Conservation (phyloP, 345 rosid genomes). For the Orychophragmus violaceus region DNA sequence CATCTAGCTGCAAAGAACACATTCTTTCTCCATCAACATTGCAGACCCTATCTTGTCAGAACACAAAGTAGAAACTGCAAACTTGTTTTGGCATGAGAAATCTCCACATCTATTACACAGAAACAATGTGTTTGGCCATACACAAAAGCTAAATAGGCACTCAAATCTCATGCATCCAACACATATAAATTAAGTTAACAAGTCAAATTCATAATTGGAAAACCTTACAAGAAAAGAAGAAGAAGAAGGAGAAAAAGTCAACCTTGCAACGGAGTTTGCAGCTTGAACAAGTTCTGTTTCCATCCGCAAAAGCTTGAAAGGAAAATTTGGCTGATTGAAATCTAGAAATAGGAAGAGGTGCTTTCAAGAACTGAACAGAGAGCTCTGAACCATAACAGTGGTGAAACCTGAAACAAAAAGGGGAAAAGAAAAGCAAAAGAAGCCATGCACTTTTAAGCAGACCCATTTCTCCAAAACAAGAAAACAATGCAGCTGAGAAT, state of each 20-base stretch:
- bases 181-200: not conserved
- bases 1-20: slow-evolving; percentile 60
- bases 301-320: slow-evolving; percentile 49
- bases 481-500: not conserved
- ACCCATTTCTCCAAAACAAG: slow-evolving; percentile 33
- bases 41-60: not conserved
- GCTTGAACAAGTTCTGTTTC: slow-evolving; percentile 45
- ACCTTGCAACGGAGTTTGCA: slow-evolving; percentile 76
- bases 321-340: slow-evolving; percentile 58
- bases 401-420: slow-evolving; percentile 34
- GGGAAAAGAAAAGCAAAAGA: slow-evolving; percentile 34
- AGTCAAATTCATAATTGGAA: not conserved
- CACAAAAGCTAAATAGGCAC: not conserved
- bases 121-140: not conserved
- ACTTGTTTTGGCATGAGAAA: not conserved
- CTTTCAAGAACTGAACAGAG: slow-evolving; percentile 56
- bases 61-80: not conserved
- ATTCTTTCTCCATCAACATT: not conserved
- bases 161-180: not conserved
- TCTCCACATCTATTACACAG: not conserved
- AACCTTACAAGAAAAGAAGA: not conserved
- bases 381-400: slow-evolving; percentile 34
- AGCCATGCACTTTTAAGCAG: slow-evolving; percentile 33
- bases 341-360: slow-evolving; percentile 57
- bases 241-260: too few species aligned